Conservation (phyloP, 345 rosid genomes). For the Melaleuca alternifolia region DNA sequence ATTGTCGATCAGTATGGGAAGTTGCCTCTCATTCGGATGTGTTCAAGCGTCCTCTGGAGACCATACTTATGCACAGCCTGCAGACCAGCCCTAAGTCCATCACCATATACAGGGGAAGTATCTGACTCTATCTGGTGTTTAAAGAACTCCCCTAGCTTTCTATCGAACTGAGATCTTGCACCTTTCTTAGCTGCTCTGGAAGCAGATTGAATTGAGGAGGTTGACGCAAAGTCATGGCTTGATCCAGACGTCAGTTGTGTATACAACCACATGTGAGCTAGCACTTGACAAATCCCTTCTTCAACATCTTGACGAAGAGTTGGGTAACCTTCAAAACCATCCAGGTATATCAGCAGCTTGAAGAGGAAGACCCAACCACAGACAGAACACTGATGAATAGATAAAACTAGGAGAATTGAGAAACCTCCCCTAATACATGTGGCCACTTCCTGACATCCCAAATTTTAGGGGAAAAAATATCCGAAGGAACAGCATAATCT, state of each 20-base stretch:
- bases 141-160: conserved; percentile 79
- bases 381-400: background rate
- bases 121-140: conserved; percentile 79
- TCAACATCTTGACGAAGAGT: conserved; percentile 74
- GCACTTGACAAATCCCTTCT: conserved; percentile 96
- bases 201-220: conserved; percentile 21
- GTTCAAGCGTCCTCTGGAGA: conserved; percentile 66
- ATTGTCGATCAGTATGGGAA: conserved; percentile 45
- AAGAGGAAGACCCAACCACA: background rate
- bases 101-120: conserved; percentile 79
- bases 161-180: conserved; percentile 50
- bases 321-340: conserved; percentile 45
- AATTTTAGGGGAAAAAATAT: background rate
- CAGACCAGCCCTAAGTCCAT: conserved; percentile 69
- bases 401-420: background rate
- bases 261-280: conserved; percentile 87
- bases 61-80: conserved; percentile 64
- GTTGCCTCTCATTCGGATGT: conserved; percentile 60
- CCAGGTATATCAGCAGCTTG: background rate
- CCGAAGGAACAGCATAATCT: background rate
- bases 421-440: background rate
- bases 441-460: background rate
- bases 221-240: conserved; percentile 22
- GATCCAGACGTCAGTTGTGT: conserved; percentile 40
- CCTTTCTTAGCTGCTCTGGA: conserved; percentile 31